phyloP scores from a whole-genome alignment of 768 basidiomycete species.

The Agaricus blazei region DNA sequence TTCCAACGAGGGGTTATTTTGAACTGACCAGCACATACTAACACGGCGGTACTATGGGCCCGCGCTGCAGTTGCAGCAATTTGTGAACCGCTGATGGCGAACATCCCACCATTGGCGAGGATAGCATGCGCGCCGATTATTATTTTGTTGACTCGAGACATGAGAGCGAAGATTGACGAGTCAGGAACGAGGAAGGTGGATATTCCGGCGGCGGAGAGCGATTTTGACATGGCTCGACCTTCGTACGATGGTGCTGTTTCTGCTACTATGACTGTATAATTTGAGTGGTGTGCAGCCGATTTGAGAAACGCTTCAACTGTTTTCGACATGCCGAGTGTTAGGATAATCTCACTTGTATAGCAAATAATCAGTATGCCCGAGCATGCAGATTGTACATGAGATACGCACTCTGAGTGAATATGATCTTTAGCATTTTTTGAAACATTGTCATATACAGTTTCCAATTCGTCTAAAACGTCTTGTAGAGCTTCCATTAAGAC shows the following conservation, averaged over 20 bases:
- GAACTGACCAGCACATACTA: constrained; percentile 94
- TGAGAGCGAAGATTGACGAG: constrained; percentile 90
- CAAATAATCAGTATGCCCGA: neutral
- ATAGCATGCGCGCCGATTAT: constrained; percentile 94
- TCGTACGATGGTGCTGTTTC: constrained; percentile 92
- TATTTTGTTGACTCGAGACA: constrained; percentile 97
- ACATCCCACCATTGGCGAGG: constrained; percentile 95
- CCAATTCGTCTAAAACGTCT: constrained; percentile 92
- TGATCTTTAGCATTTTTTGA: constrained; percentile 94
- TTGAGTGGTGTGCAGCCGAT: constrained; percentile 81
- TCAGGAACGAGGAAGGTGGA: constrained; percentile 97
- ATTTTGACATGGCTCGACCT: constrained; percentile 80
- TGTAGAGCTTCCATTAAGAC: constrained; percentile 96
- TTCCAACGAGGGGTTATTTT: constrained; percentile 93
- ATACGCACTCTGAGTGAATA: constrained; percentile 91
- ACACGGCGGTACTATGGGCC: constrained; percentile 87
- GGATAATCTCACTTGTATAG: constrained; percentile 78
- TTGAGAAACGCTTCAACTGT: constrained; percentile 95
- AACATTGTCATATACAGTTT: constrained; percentile 92
- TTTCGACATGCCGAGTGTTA: constrained; percentile 78
- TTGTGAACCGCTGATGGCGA: constrained; percentile 81
- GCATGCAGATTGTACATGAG: neutral
- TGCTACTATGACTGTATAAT: constrained; percentile 94
- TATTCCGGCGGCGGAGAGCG: constrained; percentile 75
- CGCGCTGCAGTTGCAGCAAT: constrained; percentile 84